A percentile compares a stretch with the other conserved stretches of the same genome.
Evolutionary conservation across 805 yeast species (phyloP).

Genomic region (Ogataea glucozyma): DNA sequence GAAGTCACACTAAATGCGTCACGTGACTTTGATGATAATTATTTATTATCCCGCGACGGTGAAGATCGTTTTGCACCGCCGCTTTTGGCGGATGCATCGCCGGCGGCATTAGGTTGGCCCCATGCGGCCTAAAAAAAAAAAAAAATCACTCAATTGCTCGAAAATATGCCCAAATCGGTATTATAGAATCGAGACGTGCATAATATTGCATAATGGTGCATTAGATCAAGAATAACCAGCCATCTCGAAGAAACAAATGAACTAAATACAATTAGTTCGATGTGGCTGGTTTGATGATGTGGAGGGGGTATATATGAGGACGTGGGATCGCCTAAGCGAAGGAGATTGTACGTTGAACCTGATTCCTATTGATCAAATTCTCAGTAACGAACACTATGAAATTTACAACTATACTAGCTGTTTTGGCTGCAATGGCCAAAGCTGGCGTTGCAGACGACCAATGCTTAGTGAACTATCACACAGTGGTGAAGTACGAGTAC

Average conservation of each 20-base stretch:
- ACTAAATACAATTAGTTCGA: neutral
- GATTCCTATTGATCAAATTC: no score
- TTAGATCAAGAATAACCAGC: conserved; percentile 7
- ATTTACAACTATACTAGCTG: conserved; percentile 2
- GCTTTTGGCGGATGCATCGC: conserved; percentile 1
- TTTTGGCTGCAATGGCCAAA: conserved; percentile 4
- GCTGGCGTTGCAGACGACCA: conserved; percentile 6
- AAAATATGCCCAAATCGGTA: neutral
- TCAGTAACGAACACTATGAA: no score
- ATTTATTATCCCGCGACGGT: neutral
- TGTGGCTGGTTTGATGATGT: conserved; percentile 9
- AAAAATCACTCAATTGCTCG: neutral
- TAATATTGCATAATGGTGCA: neutral
- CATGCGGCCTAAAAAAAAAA: conserved; percentile 2
- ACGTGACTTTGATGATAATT: no score
- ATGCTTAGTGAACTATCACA: conserved; percentile 22
- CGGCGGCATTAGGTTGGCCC: conserved; percentile 1
- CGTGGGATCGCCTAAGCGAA: neutral
- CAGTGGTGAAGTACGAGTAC: conserved; percentile 19
- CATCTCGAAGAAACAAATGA: neutral
- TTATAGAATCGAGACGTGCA: neutral
- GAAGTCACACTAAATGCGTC: neutral
- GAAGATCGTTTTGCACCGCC: no score
- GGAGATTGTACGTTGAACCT: neutral
- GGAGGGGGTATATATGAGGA: conserved; percentile 3